These are phyloP conservation scores for Phragmites australis DNA, from an alignment of 176 grass and related monocot genomes.

Conservation along the genomic window DNA sequence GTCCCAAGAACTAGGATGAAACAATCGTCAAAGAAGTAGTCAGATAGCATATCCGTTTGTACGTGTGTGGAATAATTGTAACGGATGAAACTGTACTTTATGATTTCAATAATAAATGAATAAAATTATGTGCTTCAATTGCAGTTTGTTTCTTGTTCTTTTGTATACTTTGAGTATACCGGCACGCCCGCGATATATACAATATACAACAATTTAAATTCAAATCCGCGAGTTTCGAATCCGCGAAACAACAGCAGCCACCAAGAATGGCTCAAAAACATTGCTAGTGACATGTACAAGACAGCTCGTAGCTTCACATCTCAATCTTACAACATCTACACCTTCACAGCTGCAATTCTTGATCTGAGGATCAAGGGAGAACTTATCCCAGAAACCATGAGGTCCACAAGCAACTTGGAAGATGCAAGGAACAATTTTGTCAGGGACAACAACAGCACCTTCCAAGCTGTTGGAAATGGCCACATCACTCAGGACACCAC, in stretches of 20 bases:
- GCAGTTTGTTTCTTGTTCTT: too few relatives aligned
- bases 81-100: too few relatives aligned
- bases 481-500: slow-evolving; percentile 43
- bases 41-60: too few relatives aligned
- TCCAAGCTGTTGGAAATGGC: slow-evolving; percentile 50
- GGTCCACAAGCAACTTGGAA: slow-evolving; percentile 71
- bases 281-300: slow-evolving; percentile 73
- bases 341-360: slow-evolving; percentile 86
- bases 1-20: too few relatives aligned
- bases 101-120: too few relatives aligned
- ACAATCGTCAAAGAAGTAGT: too few relatives aligned
- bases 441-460: slow-evolving; percentile 76
- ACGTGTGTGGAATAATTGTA: too few relatives aligned
- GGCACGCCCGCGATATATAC: too few relatives aligned
- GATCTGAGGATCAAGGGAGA: slow-evolving; percentile 88
- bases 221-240: too few relatives aligned
- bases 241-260: slow-evolving; percentile 32
- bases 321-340: slow-evolving; percentile 73
- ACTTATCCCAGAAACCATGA: slow-evolving; percentile 79
- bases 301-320: slow-evolving; percentile 53
- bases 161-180: too few relatives aligned
- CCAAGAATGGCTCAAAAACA: slow-evolving; percentile 78
- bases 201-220: too few relatives aligned
- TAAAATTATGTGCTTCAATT: too few relatives aligned
- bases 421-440: slow-evolving; percentile 75